These are phyloP conservation scores for Acrodontium crateriforme DNA, from an alignment of 2,329 filamentous ascomycete genomes.

Conservation along the genomic window DNA sequence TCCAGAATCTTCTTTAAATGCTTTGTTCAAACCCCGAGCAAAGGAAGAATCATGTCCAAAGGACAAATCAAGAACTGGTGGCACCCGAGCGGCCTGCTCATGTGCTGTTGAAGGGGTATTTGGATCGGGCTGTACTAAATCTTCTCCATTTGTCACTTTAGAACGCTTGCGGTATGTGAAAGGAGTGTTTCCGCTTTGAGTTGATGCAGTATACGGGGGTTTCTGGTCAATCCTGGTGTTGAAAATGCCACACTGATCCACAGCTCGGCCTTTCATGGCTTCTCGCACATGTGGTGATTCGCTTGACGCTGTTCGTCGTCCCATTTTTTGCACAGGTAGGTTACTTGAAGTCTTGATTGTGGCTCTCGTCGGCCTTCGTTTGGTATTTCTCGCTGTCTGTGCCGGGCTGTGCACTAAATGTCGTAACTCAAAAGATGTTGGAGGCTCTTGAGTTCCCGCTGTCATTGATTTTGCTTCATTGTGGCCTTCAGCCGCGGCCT, in stretches of 20 bases:
- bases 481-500: too few species aligned
- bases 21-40: constrained; percentile 8
- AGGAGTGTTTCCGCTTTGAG: constrained; percentile 10
- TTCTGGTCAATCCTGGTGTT: neutral
- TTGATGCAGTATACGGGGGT: constrained; percentile 1
- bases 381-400: too few species aligned
- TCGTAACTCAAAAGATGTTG: too few species aligned
- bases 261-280: neutral
- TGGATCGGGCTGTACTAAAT: constrained; percentile 1
- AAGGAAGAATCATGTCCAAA: constrained; percentile 10
- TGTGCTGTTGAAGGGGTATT: neutral
- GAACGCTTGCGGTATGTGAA: constrained; percentile 17
- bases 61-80: constrained; percentile 13
- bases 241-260: too few species aligned
- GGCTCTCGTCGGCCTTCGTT: too few species aligned
- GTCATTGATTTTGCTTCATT: too few species aligned
- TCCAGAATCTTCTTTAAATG: constrained; percentile 10
- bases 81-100: neutral
- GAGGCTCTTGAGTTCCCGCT: too few species aligned
- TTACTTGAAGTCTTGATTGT: constrained; percentile 1
- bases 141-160: constrained; percentile 4
- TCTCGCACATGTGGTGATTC: neutral
- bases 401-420: too few species aligned
- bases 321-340: neutral
- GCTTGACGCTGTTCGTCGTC: neutral